Conservation (phyloP, 2,329 filamentous ascomycete genomes). For the Cladosporium sphaerospermum region DNA sequence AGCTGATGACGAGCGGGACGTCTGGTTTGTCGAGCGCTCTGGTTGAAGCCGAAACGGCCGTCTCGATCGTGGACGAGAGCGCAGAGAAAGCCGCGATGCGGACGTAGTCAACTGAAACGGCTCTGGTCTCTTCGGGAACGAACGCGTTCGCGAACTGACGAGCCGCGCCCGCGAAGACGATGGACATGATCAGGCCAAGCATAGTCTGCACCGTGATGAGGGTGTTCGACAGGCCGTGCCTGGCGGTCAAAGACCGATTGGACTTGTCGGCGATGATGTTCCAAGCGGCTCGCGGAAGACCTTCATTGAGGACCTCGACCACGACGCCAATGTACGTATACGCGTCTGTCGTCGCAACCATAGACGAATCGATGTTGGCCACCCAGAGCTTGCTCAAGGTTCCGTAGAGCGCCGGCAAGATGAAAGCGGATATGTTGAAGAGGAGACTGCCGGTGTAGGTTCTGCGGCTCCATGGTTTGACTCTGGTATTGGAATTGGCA, state of each 20-base stretch:
- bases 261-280: slow-evolving; percentile 61
- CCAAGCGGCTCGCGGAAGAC: slow-evolving; percentile 62
- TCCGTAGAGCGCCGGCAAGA: slow-evolving; percentile 60
- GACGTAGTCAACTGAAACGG: slow-evolving; percentile 56
- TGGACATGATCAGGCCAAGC: slow-evolving; percentile 54
- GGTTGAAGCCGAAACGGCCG: slow-evolving; percentile 55
- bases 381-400: slow-evolving; percentile 68
- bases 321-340: slow-evolving; percentile 66
- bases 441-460: slow-evolving; percentile 51
- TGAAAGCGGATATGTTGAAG: slow-evolving; percentile 58
- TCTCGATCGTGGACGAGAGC: slow-evolving; percentile 57
- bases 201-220: slow-evolving; percentile 48
- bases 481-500: no score
- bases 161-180: slow-evolving; percentile 52
- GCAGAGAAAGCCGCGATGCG: slow-evolving; percentile 59
- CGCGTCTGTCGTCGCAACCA: slow-evolving; percentile 58
- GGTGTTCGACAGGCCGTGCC: slow-evolving; percentile 57
- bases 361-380: slow-evolving; percentile 57
- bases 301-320: slow-evolving; percentile 65
- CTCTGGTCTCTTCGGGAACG: slow-evolving; percentile 54
- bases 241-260: slow-evolving; percentile 44
- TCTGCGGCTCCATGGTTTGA: slow-evolving; percentile 14
- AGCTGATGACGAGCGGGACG: slow-evolving; percentile 61
- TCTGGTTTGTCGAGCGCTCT: slow-evolving; percentile 63
- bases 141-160: slow-evolving; percentile 53